Evolutionary conservation across 2,329 filamentous ascomycete genomes (phyloP).

Genomic region (Pestalotiopsis sp.): DNA sequence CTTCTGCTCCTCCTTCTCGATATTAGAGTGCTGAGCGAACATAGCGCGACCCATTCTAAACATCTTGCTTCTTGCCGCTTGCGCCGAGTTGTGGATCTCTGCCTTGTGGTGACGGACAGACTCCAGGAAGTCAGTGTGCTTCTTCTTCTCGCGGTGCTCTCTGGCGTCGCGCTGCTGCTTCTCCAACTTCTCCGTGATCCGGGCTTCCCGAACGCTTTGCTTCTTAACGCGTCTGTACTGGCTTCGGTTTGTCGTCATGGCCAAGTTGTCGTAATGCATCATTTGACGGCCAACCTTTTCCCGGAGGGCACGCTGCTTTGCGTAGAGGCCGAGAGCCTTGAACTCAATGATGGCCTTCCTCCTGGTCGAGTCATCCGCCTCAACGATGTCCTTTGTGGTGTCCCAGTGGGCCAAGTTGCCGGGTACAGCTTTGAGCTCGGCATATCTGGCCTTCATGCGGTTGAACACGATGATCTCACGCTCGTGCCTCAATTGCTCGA

Average conservation of each 20-base stretch:
- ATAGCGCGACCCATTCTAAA: conserved; percentile 89
- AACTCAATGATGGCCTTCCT: conserved; percentile 91
- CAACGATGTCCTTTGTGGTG: conserved; percentile 65
- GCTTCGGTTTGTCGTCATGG: conserved; percentile 93
- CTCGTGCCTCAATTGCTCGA: conserved; percentile 83
- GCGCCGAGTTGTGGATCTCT: conserved; percentile 71
- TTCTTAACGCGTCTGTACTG: conserved; percentile 96
- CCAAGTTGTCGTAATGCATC: conserved; percentile 93
- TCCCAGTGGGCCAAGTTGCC: conserved; percentile 90
- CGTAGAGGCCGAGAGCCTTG: conserved; percentile 85
- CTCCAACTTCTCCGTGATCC: conserved; percentile 98
- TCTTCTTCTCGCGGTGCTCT: conserved; percentile 96
- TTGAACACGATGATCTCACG: conserved; percentile 89
- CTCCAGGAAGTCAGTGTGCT: conserved; percentile 88
- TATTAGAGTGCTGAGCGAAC: conserved; percentile 87
- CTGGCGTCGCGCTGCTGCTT: conserved; percentile 97
- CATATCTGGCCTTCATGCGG: conserved; percentile 80
- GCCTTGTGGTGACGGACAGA: conserved; percentile 81
- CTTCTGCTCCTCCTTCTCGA: conserved; percentile 99
- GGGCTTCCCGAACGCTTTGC: conserved; percentile 90
- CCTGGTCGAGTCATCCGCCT: conserved; percentile 81
- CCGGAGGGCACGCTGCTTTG: conserved; percentile 83
- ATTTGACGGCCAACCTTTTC: conserved; percentile 89
- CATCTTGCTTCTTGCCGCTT: conserved; percentile 70
- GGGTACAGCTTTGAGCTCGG: conserved; percentile 80